phyloP scores from a whole-genome alignment of 495 filamentous ascomycete species.

The Penicillium maclennaniae region DNA sequence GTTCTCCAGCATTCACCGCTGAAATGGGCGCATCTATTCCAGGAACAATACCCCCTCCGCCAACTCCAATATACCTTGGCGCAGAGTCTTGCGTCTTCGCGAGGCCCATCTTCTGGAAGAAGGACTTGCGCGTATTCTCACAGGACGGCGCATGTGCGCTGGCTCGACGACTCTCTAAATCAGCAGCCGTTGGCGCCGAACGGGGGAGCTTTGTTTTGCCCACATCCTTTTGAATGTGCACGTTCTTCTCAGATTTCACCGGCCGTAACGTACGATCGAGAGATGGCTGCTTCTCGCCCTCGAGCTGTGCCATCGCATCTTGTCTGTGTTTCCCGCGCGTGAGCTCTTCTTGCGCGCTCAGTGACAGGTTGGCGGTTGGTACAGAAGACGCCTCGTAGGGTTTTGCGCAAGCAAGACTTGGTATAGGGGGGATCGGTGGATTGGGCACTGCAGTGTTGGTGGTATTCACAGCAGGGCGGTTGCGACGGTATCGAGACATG shows the following conservation, averaged over 20 bases:
- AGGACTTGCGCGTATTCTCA: conserved; percentile 19
- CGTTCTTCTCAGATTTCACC: conserved; percentile 10
- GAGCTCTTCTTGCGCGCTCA: conserved; percentile 32
- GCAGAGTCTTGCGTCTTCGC: conserved; percentile 16
- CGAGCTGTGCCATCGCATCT: conserved; percentile 37
- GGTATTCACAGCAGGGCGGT: conserved; percentile 24
- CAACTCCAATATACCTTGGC: conserved; percentile 30
- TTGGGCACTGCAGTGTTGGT: conserved; percentile 16
- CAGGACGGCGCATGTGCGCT: background rate
- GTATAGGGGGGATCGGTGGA: conserved; percentile 25
- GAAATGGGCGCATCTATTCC: conserved; percentile 76
- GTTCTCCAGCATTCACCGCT: conserved; percentile 77
- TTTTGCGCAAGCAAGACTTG: conserved; percentile 14
- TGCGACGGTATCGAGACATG: conserved; percentile 57
- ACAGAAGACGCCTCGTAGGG: conserved; percentile 1
- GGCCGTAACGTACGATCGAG: conserved; percentile 12
- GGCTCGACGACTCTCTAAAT: background rate
- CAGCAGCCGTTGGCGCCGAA: background rate
- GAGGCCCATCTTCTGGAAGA: conserved; percentile 26
- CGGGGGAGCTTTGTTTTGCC: background rate
- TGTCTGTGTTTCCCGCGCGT: conserved; percentile 39
- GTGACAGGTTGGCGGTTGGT: conserved; percentile 5
- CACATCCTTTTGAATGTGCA: background rate
- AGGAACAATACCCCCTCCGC: conserved; percentile 51
- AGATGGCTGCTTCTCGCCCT: conserved; percentile 21